Evolutionary conservation across 23 red algal genomes (phyloP).

Genomic region (Cyanidiococcus yangmingshanensis): DNA sequence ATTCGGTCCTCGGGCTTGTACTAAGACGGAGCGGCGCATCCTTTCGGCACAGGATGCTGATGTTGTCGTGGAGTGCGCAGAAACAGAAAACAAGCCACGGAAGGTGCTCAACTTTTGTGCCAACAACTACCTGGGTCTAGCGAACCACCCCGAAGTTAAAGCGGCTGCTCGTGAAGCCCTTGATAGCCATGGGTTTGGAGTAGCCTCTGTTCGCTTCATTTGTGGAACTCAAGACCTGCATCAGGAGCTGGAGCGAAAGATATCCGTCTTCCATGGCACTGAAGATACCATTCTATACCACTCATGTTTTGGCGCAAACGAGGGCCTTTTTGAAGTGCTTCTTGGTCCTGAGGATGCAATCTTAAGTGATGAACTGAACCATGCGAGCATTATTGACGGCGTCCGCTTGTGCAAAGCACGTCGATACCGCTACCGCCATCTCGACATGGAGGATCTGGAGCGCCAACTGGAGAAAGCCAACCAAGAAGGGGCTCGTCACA

Average conservation of each 20-base stretch:
- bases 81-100: neutral
- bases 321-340: slow-evolving; percentile 28
- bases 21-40: slow-evolving; percentile 21
- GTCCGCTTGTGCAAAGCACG: slow-evolving; percentile 33
- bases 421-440: slow-evolving; percentile 16
- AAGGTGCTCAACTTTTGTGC: slow-evolving; percentile 31
- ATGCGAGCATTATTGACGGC: slow-evolving; percentile 31
- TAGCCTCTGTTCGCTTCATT: slow-evolving; percentile 33
- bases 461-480: slow-evolving; percentile 10
- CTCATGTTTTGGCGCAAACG: slow-evolving; percentile 31
- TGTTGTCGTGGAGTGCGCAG: slow-evolving; percentile 1
- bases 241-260: slow-evolving; percentile 12
- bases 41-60: slow-evolving; percentile 17
- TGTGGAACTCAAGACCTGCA: slow-evolving; percentile 34
- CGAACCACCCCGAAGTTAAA: slow-evolving; percentile 22
- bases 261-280: slow-evolving; percentile 21
- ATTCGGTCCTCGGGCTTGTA: slow-evolving; percentile 9
- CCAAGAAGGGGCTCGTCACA: slow-evolving; percentile 5
- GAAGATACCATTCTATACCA: slow-evolving; percentile 31
- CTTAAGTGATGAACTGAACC: slow-evolving; percentile 29
- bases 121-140: slow-evolving; percentile 30
- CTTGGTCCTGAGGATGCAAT: slow-evolving; percentile 23
- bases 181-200: slow-evolving; percentile 22
- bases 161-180: slow-evolving; percentile 14
- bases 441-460: slow-evolving; percentile 18